Base-by-base conservation (phyloP, 192 early-diverging fungal species). In the Geranomyces variabilis region DNA sequence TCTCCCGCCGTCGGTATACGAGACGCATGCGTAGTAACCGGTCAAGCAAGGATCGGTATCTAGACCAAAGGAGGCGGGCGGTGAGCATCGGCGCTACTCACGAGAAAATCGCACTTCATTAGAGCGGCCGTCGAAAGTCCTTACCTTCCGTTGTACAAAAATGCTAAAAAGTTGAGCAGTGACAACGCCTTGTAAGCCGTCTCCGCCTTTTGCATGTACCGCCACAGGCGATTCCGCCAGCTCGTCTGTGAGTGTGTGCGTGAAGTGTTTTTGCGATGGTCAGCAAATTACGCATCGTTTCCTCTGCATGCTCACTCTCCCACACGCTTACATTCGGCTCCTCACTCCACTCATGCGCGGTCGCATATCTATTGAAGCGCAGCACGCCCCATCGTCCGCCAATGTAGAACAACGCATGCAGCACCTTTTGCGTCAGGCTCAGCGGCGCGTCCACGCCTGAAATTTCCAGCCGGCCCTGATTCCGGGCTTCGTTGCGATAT, bases 101-200 rank as follows among this genome's bases (percentile, higher is more conserved):
- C n/a, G n/a, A n/a, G n/a, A n/a, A n/a, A n/a, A n/a, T n/a, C n/a
- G n/a, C 29, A 0, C 28, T 60, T 15, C 48, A 49, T 49, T n/a
- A n/a, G n/a, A n/a, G n/a, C n/a, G n/a, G n/a, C n/a, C n/a, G n/a
- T n/a, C n/a, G n/a, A n/a, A n/a, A n/a, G n/a, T 43, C 22, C 55
- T 48, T 80, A 93, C 89, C 88, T 91, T 66, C 94, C 94, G 15
- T 89, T 86, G 46, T 87, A 90, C 30, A 97, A 77, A 73, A 96
- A 97, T 9, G 87, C 84, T 28, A 94, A 74, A 73, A 97, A 93
- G 73, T 97, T 97, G 13, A 90, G 44, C 60, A 96, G 68, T 19
- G 89, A 84, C 9, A 88, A 76, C 26, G 85, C 76, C 51, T 85
- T 75, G 70, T 82, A 87, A 17, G 84, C 55, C 9, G 83, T 83